Evolutionary conservation across 2,329 filamentous ascomycete genomes (phyloP).

Genomic region (Uncinocarpus reesii): DNA sequence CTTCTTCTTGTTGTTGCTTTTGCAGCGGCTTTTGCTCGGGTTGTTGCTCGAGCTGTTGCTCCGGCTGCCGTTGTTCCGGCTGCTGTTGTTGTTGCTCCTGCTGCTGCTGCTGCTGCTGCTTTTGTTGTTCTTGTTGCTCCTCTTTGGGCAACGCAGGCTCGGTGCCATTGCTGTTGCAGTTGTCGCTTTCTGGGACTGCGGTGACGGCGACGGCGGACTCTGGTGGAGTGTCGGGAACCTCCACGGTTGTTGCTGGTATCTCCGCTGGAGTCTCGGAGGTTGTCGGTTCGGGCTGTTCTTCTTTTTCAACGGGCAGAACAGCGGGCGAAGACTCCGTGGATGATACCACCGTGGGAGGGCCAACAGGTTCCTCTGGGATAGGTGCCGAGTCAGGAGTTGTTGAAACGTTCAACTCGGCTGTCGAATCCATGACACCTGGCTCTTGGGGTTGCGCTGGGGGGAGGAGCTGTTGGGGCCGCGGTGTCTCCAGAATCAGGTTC

Average conservation of each 20-base stretch:
- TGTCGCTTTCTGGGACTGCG: conserved; percentile 1
- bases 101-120: background rate
- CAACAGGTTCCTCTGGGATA: conserved; percentile 2
- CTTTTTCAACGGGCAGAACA: background rate
- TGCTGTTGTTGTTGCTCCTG: background rate
- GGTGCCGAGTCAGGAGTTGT: background rate
- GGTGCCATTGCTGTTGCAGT: background rate
- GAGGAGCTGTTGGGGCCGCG: background rate
- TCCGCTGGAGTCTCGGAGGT: background rate
- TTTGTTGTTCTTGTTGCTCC: background rate
- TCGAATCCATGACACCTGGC: background rate
- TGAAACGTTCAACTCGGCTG: background rate
- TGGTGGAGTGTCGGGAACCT: background rate
- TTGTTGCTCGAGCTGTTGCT: too few species aligned
- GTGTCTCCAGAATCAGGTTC: background rate
- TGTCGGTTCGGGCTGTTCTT: background rate
- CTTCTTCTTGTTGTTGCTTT: background rate
- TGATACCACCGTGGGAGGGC: background rate
- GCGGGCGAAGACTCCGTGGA: background rate
- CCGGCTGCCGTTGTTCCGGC: background rate
- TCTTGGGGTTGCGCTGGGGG: background rate
- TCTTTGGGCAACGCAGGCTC: background rate
- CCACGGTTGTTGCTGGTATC: conserved; percentile 6
- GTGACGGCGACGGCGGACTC: background rate
- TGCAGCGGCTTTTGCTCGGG: too few species aligned